A percentile compares a stretch with the other conserved stretches of the same genome.
Conservation (phyloP, 352 stramenopile species). For the Pythium oligandrum region DNA sequence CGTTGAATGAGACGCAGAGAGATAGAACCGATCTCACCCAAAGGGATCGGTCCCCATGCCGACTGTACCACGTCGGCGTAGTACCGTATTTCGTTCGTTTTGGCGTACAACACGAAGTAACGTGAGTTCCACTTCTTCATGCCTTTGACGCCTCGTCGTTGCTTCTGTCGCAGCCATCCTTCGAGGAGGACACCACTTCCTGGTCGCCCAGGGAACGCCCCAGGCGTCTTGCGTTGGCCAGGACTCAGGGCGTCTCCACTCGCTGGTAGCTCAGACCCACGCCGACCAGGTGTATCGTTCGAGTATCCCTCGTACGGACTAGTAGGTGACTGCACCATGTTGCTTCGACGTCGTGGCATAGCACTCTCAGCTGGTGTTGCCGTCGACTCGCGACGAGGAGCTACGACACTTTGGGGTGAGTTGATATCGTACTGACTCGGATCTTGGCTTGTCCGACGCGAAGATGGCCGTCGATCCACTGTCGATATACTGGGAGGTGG, state of each 20-base stretch:
- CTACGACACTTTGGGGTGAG: constrained; percentile 9
- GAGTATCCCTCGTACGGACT: not conserved
- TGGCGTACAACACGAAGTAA: constrained; percentile 77
- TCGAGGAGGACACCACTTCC: constrained; percentile 74
- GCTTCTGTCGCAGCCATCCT: constrained; percentile 79
- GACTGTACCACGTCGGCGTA: constrained; percentile 77
- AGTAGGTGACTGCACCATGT: constrained; percentile 13
- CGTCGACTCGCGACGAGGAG: not conserved
- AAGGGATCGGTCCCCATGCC: constrained; percentile 66
- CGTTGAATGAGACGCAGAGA: constrained; percentile 76
- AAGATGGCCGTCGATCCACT: no score
- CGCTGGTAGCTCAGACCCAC: constrained; percentile 19
- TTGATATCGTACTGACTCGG: constrained; percentile 4
- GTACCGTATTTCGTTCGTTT: constrained; percentile 73
- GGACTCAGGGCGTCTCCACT: constrained; percentile 28
- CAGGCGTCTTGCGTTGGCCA: constrained; percentile 45
- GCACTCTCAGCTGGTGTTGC: not conserved
- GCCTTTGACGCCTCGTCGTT: constrained; percentile 69
- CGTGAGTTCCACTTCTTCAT: constrained; percentile 84
- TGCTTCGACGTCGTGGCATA: constrained; percentile 8
- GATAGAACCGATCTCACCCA: constrained; percentile 77
- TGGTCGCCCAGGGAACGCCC: constrained; percentile 37
- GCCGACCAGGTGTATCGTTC: constrained; percentile 5
- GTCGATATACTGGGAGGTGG: no score
- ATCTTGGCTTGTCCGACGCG: no score